Evolutionary conservation across 768 basidiomycete genomes (phyloP).

Genomic region (Russula sp.): DNA sequence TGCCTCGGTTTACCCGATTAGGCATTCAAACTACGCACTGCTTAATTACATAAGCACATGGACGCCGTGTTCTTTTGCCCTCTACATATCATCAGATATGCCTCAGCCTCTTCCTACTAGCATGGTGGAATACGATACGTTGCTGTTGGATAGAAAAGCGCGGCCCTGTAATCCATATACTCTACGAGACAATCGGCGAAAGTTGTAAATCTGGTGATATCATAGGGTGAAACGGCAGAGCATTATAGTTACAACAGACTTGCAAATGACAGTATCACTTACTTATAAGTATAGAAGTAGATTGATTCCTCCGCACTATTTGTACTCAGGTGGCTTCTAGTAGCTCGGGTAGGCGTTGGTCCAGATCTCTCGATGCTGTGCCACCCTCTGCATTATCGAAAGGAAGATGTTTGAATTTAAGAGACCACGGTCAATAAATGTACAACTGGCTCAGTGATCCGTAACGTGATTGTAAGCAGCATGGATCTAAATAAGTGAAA

Average conservation of each 20-base stretch:
- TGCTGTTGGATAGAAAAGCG: constrained; percentile 19
- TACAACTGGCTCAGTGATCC: too few species aligned
- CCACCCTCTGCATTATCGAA: not conserved
- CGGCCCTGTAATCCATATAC: not conserved
- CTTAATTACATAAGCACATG: too few species aligned
- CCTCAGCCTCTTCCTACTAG: not conserved
- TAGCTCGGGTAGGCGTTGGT: too few species aligned
- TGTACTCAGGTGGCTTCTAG: not conserved
- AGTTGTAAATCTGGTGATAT: constrained; percentile 13
- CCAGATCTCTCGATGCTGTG: not conserved
- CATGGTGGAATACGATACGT: constrained; percentile 12
- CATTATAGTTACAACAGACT: not conserved
- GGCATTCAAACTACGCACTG: too few species aligned
- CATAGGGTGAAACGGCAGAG: not conserved
- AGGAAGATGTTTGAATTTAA: not conserved
- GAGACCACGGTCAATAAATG: too few species aligned
- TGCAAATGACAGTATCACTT: not conserved
- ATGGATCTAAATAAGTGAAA: not conserved
- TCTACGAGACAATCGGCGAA: constrained; percentile 14
- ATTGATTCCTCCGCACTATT: not conserved
- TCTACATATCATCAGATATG: not conserved
- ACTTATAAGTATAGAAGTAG: constrained; percentile 15
- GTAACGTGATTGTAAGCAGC: too few species aligned
- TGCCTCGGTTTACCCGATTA: too few species aligned
- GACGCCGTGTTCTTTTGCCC: too few species aligned